Evolutionary conservation across 176 grass and related monocot species (phyloP).

Genomic region (Oryza punctata): DNA sequence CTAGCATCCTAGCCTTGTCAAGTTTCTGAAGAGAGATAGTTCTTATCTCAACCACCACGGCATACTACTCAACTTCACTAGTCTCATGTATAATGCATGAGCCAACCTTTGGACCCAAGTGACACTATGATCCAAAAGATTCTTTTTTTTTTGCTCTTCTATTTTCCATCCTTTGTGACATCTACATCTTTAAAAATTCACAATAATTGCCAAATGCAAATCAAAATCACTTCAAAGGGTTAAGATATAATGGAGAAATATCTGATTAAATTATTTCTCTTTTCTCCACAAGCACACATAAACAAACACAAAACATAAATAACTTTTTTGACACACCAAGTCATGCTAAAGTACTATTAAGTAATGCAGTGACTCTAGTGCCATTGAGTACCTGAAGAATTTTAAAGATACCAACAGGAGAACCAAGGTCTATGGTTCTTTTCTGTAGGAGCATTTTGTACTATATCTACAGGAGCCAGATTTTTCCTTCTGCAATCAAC

Average conservation of each 20-base stretch:
- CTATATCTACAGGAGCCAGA: conserved; percentile 2
- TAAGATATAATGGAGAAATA: conserved; percentile 24
- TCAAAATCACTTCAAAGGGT: neutral
- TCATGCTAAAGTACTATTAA: conserved; percentile 36
- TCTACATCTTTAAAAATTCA: conserved; percentile 21
- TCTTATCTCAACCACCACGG: conserved; percentile 25
- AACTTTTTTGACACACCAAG: conserved; percentile 22
- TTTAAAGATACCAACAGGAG: conserved; percentile 47
- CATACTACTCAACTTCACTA: conserved; percentile 9
- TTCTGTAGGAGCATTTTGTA: neutral
- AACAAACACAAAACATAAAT: neutral
- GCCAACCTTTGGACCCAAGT: conserved; percentile 38
- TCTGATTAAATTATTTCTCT: neutral
- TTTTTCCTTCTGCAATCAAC: conserved; percentile 44
- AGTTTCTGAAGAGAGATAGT: conserved; percentile 5
- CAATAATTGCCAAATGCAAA: neutral
- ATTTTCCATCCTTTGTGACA: neutral
- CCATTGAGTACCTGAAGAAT: conserved; percentile 34
- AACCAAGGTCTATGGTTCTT: conserved; percentile 31
- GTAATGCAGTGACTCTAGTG: conserved; percentile 22
- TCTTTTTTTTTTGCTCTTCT: neutral
- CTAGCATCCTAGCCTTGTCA: conserved; percentile 11
- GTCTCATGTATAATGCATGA: conserved; percentile 32
- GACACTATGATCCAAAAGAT: conserved; percentile 54
- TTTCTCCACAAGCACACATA: conserved; percentile 11